phyloP scores from a whole-genome alignment of 106 monocot genomes.

The Ottelia alismoides region DNA sequence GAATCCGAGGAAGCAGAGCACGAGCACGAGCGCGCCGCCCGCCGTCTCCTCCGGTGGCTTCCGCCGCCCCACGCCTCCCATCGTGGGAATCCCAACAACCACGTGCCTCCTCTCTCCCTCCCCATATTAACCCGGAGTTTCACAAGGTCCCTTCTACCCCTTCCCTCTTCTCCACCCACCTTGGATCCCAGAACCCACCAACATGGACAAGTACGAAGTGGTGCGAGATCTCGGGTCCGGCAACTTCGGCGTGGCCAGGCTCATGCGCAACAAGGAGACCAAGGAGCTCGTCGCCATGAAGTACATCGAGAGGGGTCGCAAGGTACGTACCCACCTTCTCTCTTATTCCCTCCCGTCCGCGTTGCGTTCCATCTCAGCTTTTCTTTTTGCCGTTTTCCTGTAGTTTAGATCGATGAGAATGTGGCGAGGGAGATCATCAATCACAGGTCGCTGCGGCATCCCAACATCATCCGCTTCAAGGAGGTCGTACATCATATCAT shows the following conservation, averaged over 20 bases:
- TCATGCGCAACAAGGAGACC: conserved; percentile 90
- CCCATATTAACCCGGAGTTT: no score
- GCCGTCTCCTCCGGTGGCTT: no score
- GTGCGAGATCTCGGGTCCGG: conserved; percentile 84
- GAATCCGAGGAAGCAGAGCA: no score
- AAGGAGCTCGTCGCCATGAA: conserved; percentile 98
- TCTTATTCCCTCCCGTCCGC: neutral
- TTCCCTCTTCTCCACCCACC: no score
- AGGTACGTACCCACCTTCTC: conserved; percentile 22
- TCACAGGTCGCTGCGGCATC: conserved; percentile 73
- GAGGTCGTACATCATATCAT: conserved; percentile 52
- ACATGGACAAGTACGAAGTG: conserved; percentile 94
- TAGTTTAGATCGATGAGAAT: conserved; percentile 69
- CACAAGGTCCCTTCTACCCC: no score
- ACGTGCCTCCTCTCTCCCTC: no score
- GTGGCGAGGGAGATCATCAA: conserved; percentile 93
- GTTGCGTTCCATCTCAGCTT: no score
- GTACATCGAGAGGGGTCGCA: conserved; percentile 82
- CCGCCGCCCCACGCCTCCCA: no score
- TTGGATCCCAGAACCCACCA: neutral
- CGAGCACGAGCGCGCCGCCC: no score
- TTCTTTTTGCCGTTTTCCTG: neutral
- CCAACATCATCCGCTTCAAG: conserved; percentile 92
- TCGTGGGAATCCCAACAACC: no score
- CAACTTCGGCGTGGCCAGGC: conserved; percentile 81